These are phyloP conservation scores for Metschnikowia picachoensis DNA, from an alignment of 805 yeast species.

Conservation along the genomic window DNA sequence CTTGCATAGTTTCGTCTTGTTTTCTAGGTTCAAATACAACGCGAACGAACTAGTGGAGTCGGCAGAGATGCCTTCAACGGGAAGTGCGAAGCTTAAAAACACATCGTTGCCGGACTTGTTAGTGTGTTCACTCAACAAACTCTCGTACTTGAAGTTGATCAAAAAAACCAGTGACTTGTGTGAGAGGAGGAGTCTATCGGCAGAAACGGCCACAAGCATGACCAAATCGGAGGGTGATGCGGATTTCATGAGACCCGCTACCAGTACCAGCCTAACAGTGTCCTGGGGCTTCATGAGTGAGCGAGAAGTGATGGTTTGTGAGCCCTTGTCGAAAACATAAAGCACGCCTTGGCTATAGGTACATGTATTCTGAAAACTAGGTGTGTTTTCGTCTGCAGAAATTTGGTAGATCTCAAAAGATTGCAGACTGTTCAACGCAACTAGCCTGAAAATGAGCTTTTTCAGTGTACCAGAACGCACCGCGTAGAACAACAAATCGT, in stretches of 20 bases:
- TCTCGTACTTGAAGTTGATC: slow-evolving; percentile 42
- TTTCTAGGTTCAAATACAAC: slow-evolving; percentile 37
- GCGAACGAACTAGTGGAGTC: slow-evolving; percentile 41
- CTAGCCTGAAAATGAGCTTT: slow-evolving; percentile 22
- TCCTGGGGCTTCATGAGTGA: slow-evolving; percentile 23
- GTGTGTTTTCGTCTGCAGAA: slow-evolving; percentile 3
- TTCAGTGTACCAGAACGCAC: slow-evolving; percentile 5
- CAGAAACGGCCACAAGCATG: slow-evolving; percentile 39
- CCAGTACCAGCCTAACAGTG: slow-evolving; percentile 17
- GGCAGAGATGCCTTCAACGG: slow-evolving; percentile 42
- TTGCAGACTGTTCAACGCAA: slow-evolving; percentile 22
- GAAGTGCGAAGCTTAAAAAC: slow-evolving; percentile 17
- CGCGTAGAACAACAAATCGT: slow-evolving; percentile 23
- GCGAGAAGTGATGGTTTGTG: slow-evolving; percentile 19
- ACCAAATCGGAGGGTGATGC: slow-evolving; percentile 8
- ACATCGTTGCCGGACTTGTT: slow-evolving; percentile 26
- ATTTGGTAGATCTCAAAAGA: slow-evolving; percentile 24
- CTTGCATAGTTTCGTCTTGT: slow-evolving; percentile 40
- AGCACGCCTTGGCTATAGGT: slow-evolving; percentile 25
- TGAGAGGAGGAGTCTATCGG: slow-evolving; percentile 45
- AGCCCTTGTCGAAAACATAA: slow-evolving; percentile 21
- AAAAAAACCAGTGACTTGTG: slow-evolving; percentile 38
- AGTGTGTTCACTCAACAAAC: slow-evolving; percentile 32
- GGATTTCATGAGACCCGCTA: slow-evolving; percentile 17
- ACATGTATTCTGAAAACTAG: neutral